These are phyloP conservation scores for Spinellus fusiger DNA, from an alignment of 192 early-diverging fungal species.

Conservation along the genomic window DNA sequence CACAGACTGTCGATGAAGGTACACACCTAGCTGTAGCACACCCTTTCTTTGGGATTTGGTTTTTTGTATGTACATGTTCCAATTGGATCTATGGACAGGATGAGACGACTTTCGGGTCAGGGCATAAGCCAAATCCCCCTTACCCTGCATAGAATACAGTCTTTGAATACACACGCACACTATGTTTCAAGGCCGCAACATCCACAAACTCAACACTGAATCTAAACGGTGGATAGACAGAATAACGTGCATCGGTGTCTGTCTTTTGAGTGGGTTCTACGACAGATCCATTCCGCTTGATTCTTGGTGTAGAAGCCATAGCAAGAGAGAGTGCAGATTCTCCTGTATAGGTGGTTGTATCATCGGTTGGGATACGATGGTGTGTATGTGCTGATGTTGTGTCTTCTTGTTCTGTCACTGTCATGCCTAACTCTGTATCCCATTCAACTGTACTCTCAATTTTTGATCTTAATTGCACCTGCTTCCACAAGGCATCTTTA, in stretches of 20 bases:
- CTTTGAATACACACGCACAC: conserved; percentile 36
- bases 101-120: background rate
- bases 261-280: background rate
- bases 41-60: conserved; percentile 34
- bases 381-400: background rate
- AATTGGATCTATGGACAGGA: conserved; percentile 37
- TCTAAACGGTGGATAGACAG: conserved; percentile 44
- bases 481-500: conserved; percentile 49
- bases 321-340: conserved; percentile 21
- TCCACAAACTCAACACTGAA: conserved; percentile 45
- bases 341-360: conserved; percentile 26
- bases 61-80: conserved; percentile 56
- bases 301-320: background rate
- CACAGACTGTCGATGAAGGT: conserved; percentile 44
- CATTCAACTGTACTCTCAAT: conserved; percentile 35
- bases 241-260: conserved; percentile 4
- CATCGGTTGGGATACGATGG: conserved; percentile 27
- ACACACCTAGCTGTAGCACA: conserved; percentile 37
- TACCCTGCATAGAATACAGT: conserved; percentile 51
- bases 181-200: conserved; percentile 31
- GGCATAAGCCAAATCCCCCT: background rate
- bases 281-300: background rate
- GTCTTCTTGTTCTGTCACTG: background rate
- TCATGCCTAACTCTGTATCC: conserved; percentile 23
- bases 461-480: conserved; percentile 37